Percentiles rank a stretch among this genome's conserved stretches.
These are phyloP conservation scores for Calocybe cyanea DNA, from an alignment of 768 basidiomycete species.

Conservation along the genomic window DNA sequence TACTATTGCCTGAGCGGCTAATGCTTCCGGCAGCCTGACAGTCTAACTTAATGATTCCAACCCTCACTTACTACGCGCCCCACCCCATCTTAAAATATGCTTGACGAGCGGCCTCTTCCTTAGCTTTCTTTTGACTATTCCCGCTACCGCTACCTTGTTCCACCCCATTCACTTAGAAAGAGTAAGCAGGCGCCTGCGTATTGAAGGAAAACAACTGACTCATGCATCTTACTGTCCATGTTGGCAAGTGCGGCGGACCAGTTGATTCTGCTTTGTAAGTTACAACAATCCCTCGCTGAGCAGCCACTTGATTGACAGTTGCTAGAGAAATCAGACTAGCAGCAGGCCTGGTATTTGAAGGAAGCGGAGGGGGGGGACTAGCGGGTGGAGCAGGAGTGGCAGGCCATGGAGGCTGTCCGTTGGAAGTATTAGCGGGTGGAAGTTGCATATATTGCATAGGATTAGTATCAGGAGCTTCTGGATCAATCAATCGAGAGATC, in stretches of 20 bases:
- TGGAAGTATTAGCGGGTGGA: conserved; percentile 10
- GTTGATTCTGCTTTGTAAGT: conserved; percentile 43
- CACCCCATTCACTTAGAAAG: conserved; percentile 43
- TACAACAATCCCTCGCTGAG: conserved; percentile 40
- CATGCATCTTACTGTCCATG: conserved; percentile 52
- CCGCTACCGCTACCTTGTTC: conserved; percentile 48
- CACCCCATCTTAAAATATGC: conserved; percentile 54
- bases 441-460: conserved; percentile 1
- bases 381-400: conserved; percentile 20
- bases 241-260: conserved; percentile 53
- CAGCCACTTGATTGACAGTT: conserved; percentile 49
- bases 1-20: conserved; percentile 4
- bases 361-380: conserved; percentile 30
- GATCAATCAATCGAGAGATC: conserved; percentile 56
- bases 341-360: conserved; percentile 17
- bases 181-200: conserved; percentile 2
- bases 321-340: conserved; percentile 37
- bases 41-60: conserved; percentile 14
- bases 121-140: conserved; percentile 62
- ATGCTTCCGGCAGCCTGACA: conserved; percentile 15
- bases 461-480: conserved; percentile 26
- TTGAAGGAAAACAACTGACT: conserved; percentile 31
- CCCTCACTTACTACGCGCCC: conserved; percentile 24
- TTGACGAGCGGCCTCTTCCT: conserved; percentile 62
- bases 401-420: conserved; percentile 10